A percentile compares a stretch with the other conserved stretches of the same genome.
phyloP scores from a whole-genome alignment of 352 stramenopile species.

The Globisporangium barbulae region DNA sequence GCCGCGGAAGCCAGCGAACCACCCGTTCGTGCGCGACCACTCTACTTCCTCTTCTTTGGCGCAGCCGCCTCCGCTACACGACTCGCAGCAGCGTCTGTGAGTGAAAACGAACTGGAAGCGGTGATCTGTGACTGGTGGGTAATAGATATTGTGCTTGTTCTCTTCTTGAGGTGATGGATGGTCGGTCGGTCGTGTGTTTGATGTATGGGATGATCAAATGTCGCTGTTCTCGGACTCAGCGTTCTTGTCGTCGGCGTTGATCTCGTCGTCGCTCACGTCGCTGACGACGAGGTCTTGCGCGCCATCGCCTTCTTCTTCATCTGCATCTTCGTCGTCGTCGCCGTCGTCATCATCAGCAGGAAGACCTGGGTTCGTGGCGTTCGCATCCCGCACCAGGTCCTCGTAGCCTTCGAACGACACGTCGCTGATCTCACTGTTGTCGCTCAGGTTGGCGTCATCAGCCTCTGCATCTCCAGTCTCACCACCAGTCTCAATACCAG shows the following conservation, averaged over 20 bases:
- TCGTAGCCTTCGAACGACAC: conserved; percentile 66
- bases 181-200: conserved; percentile 1
- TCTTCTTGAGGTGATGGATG: neutral
- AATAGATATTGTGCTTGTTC: conserved; percentile 22
- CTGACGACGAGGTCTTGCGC: conserved; percentile 35
- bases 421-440: conserved; percentile 80
- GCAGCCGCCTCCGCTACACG: neutral
- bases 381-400: conserved; percentile 39
- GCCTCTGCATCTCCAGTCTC: conserved; percentile 13
- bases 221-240: conserved; percentile 62
- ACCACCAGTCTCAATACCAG: too few relatives aligned
- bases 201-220: conserved; percentile 24
- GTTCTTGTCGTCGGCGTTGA: conserved; percentile 22
- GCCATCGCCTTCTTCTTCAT: conserved; percentile 24
- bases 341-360: neutral
- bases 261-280: conserved; percentile 41
- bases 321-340: conserved; percentile 23
- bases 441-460: conserved; percentile 16
- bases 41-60: neutral
- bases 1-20: conserved; percentile 54
- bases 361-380: neutral
- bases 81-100: conserved; percentile 13
- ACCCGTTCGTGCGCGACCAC: conserved; percentile 28
- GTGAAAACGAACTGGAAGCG: neutral
- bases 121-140: conserved; percentile 2